Percentiles rank a stretch among this genome's conserved stretches.
These are phyloP conservation scores for Macroventuria anomochaeta DNA, from an alignment of 2,329 filamentous ascomycete genomes.

Conservation along the genomic window DNA sequence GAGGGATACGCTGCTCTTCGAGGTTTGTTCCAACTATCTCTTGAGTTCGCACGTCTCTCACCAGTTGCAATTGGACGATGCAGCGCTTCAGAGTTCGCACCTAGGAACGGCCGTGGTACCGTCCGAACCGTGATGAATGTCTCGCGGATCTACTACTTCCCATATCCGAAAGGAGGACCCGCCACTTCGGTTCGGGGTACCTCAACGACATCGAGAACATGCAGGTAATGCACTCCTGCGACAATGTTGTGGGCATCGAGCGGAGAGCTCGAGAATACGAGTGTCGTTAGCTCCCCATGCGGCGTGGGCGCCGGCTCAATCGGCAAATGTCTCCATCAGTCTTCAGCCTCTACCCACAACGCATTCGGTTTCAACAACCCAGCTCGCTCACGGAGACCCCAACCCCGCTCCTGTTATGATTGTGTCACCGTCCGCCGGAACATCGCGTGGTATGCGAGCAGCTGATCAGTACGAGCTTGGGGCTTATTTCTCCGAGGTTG, in stretches of 20 bases:
- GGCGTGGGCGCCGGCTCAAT: slow-evolving; percentile 2
- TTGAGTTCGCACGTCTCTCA: background rate
- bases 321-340: background rate
- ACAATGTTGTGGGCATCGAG: background rate
- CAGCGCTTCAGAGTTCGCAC: background rate
- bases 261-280: background rate
- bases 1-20: background rate
- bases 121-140: background rate
- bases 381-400: slow-evolving; percentile 9
- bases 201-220: background rate
- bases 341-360: background rate
- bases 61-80: background rate
- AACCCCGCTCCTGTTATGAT: slow-evolving; percentile 10
- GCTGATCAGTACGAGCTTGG: background rate
- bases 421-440: slow-evolving; percentile 3
- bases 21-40: background rate
- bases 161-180: background rate
- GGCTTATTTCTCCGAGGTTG: slow-evolving; percentile 1
- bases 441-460: background rate
- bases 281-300: background rate
- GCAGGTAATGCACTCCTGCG: background rate
- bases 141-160: background rate
- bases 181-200: background rate
- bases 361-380: slow-evolving; percentile 4
- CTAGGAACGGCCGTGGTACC: background rate